A percentile compares a stretch with the other conserved stretches of the same genome.
Evolutionary conservation across 768 basidiomycete genomes (phyloP).

Genomic region (Auriscalpium vulgare): DNA sequence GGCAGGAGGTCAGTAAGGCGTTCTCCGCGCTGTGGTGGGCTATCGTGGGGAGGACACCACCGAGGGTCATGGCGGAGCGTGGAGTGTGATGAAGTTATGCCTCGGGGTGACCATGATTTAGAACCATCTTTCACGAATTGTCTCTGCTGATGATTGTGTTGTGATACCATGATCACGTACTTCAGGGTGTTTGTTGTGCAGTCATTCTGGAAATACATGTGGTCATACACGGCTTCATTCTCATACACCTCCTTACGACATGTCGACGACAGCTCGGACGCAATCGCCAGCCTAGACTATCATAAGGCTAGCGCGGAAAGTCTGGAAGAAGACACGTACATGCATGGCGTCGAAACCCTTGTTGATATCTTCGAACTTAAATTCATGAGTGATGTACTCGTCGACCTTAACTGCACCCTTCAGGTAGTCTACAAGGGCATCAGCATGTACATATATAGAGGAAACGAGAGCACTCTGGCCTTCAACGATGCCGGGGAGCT

Average conservation of each 20-base stretch:
- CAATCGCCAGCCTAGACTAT: constrained; percentile 63
- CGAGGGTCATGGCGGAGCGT: constrained; percentile 41
- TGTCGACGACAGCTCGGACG: constrained; percentile 93
- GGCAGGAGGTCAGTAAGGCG: constrained; percentile 60
- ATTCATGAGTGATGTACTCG: constrained; percentile 90
- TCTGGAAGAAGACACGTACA: constrained; percentile 42
- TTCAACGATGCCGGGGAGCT: constrained; percentile 88
- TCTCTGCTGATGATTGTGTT: background rate
- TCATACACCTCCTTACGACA: constrained; percentile 30
- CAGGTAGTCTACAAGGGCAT: constrained; percentile 57
- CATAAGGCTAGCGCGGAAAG: background rate
- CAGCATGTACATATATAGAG: background rate
- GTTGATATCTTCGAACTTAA: constrained; percentile 68
- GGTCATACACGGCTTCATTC: background rate
- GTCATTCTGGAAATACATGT: background rate
- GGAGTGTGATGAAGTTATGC: constrained; percentile 24
- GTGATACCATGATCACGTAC: background rate
- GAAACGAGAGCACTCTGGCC: constrained; percentile 35
- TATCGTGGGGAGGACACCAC: constrained; percentile 45
- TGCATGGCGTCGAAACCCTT: constrained; percentile 95
- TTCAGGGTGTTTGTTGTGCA: background rate
- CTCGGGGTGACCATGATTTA: background rate
- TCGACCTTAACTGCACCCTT: constrained; percentile 80
- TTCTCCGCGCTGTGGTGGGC: constrained; percentile 65
- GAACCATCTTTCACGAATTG: background rate